Conservation (phyloP, 2,329 filamentous ascomycete genomes). For the Talaromyces sp. region DNA sequence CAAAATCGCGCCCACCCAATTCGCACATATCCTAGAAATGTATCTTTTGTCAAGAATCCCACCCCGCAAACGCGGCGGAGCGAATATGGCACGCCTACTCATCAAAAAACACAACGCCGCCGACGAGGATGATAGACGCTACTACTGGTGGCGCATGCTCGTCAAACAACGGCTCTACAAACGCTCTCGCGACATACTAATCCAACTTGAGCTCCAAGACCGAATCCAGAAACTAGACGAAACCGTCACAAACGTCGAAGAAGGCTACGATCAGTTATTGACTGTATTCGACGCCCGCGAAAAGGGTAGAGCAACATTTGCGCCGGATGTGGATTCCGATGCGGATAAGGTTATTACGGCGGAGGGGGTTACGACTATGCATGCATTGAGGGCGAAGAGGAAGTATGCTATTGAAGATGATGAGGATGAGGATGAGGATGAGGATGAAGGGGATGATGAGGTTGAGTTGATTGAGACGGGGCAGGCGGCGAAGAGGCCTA, state of each 20-base stretch:
- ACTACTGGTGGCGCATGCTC: conserved; percentile 65
- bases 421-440: conserved; percentile 27
- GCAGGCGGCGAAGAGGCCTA: conserved; percentile 33
- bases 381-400: conserved; percentile 28
- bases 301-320: conserved; percentile 26
- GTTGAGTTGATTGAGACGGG: conserved; percentile 26
- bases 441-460: conserved; percentile 24
- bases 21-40: conserved; percentile 62
- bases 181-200: conserved; percentile 58
- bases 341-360: conserved; percentile 22
- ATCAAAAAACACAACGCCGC: conserved; percentile 47
- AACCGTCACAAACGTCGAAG: conserved; percentile 57
- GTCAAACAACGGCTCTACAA: conserved; percentile 63
- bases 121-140: conserved; percentile 57
- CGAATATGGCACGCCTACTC: conserved; percentile 53
- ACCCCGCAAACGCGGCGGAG: conserved; percentile 47
- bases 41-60: conserved; percentile 60
- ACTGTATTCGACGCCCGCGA: conserved; percentile 40
- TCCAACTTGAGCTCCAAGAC: conserved; percentile 58
- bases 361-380: conserved; percentile 21
- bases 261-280: conserved; percentile 59
- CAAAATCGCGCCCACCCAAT: conserved; percentile 62
- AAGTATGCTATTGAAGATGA: conserved; percentile 34
- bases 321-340: conserved; percentile 21
- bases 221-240: conserved; percentile 60